Evolutionary conservation across 2,329 filamentous ascomycete species (phyloP), one percentile per base, ranked within the genome.

Genomic region (Ophiostoma pallidulum): DNA sequence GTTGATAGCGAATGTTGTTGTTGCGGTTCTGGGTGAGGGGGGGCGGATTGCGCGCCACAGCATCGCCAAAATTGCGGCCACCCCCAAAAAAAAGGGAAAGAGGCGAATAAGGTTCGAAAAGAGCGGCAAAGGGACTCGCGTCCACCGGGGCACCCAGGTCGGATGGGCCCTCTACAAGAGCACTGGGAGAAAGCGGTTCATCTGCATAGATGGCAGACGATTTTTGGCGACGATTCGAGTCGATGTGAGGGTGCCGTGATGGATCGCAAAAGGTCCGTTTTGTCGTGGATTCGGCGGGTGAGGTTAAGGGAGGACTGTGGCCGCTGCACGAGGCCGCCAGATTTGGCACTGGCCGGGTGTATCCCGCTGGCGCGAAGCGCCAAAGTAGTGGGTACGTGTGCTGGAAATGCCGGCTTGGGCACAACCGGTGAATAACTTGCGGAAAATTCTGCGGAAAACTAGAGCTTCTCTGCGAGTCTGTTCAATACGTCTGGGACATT

Each of bases 1-100:
- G 73, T 71, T 58, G 78, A 74, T 58, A 78, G 72, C 54, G 74
- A 74, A 20, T 24, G 37, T n/a, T n/a, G n/a, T n/a, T n/a, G n/a
- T n/a, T n/a, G n/a, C n/a, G n/a, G n/a, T n/a, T n/a, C 18, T 33
- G 42, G 29, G 26, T 37, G 39, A 26, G 37, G 39, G n/a, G 46
- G 36, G 24, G 49, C 47, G 37, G 40, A 13, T 41, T 35, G 39
- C 35, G 36, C n/a, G 44, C 41, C 40, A 45, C 50, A 48, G 48
- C 50, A 54, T 54, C 49, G 46, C 51, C 51, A 53, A 47, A 47
- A 47, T 47, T 41, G 38, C 31, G 39, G 41, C 29, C 47, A 37
- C 41, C 32, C 36, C 28, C 36, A 48, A 35, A 49, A 41, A 32
- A 35, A 35, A 9, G 22, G 31, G 29, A 40, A 28, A 18, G 32